phyloP scores from a whole-genome alignment of 2,329 filamentous ascomycete species.

The Colletotrichum nymphaeae region DNA sequence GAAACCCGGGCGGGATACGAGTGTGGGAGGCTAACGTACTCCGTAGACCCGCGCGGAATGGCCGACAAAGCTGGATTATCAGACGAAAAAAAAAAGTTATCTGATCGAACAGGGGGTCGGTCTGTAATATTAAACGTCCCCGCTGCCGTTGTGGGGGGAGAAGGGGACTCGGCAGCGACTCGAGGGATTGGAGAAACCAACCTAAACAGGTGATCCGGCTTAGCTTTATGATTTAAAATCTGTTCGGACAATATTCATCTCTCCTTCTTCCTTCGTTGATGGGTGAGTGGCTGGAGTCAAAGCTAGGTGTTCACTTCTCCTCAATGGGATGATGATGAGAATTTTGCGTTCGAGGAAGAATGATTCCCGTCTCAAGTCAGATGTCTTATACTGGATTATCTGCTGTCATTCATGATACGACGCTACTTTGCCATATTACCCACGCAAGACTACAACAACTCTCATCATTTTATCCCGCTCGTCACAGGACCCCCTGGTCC shows the following conservation, averaged over 20 bases:
- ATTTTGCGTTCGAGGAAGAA: too few relatives aligned
- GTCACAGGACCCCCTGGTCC: not conserved
- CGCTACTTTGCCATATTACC: not conserved
- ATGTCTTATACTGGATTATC: not conserved
- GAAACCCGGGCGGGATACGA: not conserved
- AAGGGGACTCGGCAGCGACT: not conserved
- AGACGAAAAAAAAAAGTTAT: conserved; percentile 27
- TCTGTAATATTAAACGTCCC: conserved; percentile 6
- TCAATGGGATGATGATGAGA: not conserved
- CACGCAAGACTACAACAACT: not conserved
- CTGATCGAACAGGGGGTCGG: conserved; percentile 22
- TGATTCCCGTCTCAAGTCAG: not conserved
- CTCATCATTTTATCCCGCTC: not conserved
- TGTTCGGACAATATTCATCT: not conserved
- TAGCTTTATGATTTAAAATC: not conserved
- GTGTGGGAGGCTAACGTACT: not conserved
- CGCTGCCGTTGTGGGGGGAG: conserved; percentile 11
- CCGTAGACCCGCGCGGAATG: not conserved
- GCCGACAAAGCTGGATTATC: conserved; percentile 10
- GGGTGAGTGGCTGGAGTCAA: not conserved
- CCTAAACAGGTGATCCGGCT: not conserved
- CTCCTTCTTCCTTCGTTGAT: not conserved
- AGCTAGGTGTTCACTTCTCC: not conserved
- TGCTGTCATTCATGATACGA: not conserved
- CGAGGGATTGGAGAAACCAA: not conserved